Conservation (phyloP, 352 stramenopile species). For the Phytophthora fragariae region DNA sequence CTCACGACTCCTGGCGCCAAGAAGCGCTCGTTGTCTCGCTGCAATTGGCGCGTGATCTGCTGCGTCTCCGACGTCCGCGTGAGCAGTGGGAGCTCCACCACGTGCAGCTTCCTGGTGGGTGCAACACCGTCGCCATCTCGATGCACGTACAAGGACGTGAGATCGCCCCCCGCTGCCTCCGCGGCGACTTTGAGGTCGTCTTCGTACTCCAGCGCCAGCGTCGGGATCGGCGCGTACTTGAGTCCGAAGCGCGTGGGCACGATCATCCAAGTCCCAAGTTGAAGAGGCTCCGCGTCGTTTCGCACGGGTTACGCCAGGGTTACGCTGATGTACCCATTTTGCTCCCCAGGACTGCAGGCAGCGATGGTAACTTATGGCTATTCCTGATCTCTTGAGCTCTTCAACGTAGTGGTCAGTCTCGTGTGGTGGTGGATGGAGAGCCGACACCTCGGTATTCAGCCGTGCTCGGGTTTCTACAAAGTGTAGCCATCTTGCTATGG, state of each 20-base stretch:
- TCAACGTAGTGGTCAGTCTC: too few species aligned
- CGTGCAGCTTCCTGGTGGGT: conserved; percentile 59
- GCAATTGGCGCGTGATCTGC: conserved; percentile 58
- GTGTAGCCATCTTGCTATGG: conserved; percentile 29
- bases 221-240: conserved; percentile 85
- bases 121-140: conserved; percentile 20
- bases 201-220: conserved; percentile 85
- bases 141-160: conserved; percentile 70
- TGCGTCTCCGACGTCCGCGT: conserved; percentile 53
- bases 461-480: not conserved
- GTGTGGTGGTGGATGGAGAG: conserved; percentile 1
- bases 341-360: not conserved
- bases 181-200: conserved; percentile 53
- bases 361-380: conserved; percentile 4
- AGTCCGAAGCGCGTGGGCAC: conserved; percentile 80
- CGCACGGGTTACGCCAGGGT: conserved; percentile 19
- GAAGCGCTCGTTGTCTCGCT: conserved; percentile 73
- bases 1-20: conserved; percentile 69
- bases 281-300: conserved; percentile 33
- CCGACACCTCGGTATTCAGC: not conserved
- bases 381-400: conserved; percentile 13
- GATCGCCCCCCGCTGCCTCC: conserved; percentile 34
- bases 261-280: conserved; percentile 54
- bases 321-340: conserved; percentile 1
- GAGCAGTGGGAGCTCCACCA: conserved; percentile 78